These are phyloP conservation scores for Pythium aristosporum DNA, from an alignment of 352 stramenopile species.

Conservation along the genomic window DNA sequence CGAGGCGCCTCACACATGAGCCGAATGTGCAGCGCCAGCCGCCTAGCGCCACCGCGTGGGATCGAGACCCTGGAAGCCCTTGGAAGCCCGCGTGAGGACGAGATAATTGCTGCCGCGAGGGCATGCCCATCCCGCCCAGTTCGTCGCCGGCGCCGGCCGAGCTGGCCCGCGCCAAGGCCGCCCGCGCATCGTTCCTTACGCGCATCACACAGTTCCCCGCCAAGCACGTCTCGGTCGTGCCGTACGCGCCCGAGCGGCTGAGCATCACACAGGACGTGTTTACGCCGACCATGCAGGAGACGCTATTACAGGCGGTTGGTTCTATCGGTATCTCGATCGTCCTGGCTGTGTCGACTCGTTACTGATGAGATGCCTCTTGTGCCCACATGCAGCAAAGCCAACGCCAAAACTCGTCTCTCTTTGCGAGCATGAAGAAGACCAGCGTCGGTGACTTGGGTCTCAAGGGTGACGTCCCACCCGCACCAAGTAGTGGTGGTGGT, in stretches of 20 bases:
- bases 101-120: not conserved
- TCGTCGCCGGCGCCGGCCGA: not conserved
- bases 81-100: not conserved
- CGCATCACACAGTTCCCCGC: constrained; percentile 46
- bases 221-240: constrained; percentile 52
- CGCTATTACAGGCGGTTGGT: constrained; percentile 39
- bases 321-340: not conserved
- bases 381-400: not conserved
- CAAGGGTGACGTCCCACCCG: constrained; percentile 3
- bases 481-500: not conserved
- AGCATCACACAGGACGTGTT: constrained; percentile 58
- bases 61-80: not conserved
- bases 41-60: not conserved
- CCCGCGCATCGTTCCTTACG: constrained; percentile 49
- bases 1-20: not conserved
- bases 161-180: constrained; percentile 3
- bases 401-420: not conserved
- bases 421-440: constrained; percentile 12
- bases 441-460: constrained; percentile 2
- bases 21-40: not conserved
- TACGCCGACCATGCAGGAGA: constrained; percentile 47
- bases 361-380: not conserved
- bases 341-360: not conserved
- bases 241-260: constrained; percentile 60
- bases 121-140: constrained; percentile 7